A percentile compares a stretch with the other conserved stretches of the same genome.
Conservation (phyloP, 768 basidiomycete species). For the Hericium rajendrae region DNA sequence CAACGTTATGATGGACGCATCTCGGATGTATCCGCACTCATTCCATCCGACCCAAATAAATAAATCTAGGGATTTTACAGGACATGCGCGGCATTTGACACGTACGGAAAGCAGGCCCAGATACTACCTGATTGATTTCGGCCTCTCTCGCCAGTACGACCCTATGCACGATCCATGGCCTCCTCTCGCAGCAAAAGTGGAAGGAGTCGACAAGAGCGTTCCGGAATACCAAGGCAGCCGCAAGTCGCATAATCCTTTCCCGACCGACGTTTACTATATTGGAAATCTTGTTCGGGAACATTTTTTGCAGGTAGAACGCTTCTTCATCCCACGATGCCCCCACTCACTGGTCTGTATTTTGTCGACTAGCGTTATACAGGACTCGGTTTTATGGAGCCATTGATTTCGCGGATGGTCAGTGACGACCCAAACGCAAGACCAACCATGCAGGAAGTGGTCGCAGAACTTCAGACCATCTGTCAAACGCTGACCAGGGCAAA, state of each 20-base stretch:
- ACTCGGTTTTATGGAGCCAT: background rate
- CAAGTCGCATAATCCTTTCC: conserved; percentile 11
- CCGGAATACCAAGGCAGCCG: conserved; percentile 13
- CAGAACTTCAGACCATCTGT: background rate
- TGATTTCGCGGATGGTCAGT: background rate
- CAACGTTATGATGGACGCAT: background rate
- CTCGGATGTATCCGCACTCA: background rate
- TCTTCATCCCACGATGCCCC: too few species aligned
- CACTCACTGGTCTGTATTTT: too few species aligned
- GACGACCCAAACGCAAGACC: background rate
- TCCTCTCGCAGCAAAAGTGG: background rate
- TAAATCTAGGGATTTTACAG: background rate
- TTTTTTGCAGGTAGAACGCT: conserved; percentile 5
- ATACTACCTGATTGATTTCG: conserved; percentile 21
- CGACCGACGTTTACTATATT: conserved; percentile 14
- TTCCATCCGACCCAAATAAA: background rate
- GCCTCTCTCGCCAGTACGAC: conserved; percentile 13
- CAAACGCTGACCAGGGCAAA: background rate
- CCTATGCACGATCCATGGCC: conserved; percentile 7
- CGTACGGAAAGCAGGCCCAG: conserved; percentile 15
- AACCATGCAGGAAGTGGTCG: background rate
- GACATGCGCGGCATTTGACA: conserved; percentile 2
- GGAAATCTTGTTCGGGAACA: conserved; percentile 12
- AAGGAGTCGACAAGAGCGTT: conserved; percentile 11
- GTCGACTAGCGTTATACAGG: background rate